Conservation (phyloP, 2,329 filamentous ascomycete species). For the Zasmidium cellare region DNA sequence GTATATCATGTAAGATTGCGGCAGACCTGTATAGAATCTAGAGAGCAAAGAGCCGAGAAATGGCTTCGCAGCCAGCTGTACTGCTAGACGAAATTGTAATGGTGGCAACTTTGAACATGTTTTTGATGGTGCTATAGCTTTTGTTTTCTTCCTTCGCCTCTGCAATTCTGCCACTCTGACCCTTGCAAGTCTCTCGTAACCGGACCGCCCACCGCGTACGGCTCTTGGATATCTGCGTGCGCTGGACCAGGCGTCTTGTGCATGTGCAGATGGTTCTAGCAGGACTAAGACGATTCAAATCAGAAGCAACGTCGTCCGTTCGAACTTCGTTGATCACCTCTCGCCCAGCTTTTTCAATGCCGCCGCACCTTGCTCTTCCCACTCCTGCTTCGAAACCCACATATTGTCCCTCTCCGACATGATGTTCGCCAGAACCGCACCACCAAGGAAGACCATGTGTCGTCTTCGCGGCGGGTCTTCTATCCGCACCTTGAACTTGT, state of each 20-base stretch:
- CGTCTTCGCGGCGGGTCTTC: constrained; percentile 93
- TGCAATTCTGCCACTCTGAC: background rate
- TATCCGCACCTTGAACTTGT: constrained; percentile 99
- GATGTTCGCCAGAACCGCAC: constrained; percentile 94
- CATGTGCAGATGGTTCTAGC: too few relatives aligned
- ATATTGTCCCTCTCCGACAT: constrained; percentile 99
- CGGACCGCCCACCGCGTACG: too few relatives aligned
- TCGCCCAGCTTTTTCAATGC: constrained; percentile 91
- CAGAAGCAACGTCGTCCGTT: too few relatives aligned
- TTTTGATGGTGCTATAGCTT: background rate
- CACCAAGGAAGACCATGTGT: constrained; percentile 99
- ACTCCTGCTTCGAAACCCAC: constrained; percentile 98
- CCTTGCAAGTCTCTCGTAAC: too few relatives aligned
- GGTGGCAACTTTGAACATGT: background rate
- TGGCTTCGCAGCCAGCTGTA: too few relatives aligned
- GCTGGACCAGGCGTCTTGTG: too few relatives aligned
- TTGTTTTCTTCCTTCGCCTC: background rate
- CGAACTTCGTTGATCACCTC: constrained; percentile 52
- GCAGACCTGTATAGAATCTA: too few relatives aligned
- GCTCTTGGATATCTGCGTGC: too few relatives aligned
- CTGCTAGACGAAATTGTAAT: too few relatives aligned
- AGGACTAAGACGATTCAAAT: too few relatives aligned
- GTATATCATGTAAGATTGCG: background rate
- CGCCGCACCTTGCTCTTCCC: constrained; percentile 86
- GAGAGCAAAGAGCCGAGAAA: too few relatives aligned